Percentiles rank a stretch among this genome's conserved stretches.
Conservation (phyloP, 805 yeast genomes). For the Naumovozyma baii region DNA sequence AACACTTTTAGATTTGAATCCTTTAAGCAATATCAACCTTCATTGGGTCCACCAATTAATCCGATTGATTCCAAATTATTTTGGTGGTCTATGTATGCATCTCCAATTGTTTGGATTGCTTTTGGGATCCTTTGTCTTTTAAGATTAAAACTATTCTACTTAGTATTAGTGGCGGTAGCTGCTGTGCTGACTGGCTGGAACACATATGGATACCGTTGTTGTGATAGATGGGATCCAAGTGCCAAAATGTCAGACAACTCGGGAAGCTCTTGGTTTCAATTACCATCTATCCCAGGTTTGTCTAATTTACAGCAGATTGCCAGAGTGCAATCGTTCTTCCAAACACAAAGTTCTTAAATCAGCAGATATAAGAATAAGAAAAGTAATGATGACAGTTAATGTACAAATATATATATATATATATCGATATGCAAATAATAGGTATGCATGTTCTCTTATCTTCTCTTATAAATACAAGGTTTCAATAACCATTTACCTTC, state of each 20-base stretch:
- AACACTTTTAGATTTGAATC: conserved; percentile 28
- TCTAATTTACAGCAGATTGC: conserved; percentile 19
- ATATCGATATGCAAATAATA: neutral
- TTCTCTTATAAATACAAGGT: conserved; percentile 91
- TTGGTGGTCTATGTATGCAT: conserved; percentile 68
- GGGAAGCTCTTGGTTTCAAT: conserved; percentile 21
- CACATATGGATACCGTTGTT: conserved; percentile 80
- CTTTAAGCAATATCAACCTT: conserved; percentile 31
- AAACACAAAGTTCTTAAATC: conserved; percentile 1
- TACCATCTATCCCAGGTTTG: conserved; percentile 23
- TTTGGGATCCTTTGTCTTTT: conserved; percentile 71
- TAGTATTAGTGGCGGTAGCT: conserved; percentile 57
- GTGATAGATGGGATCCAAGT: conserved; percentile 71
- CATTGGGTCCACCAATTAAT: conserved; percentile 43
- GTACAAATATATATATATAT: neutral
- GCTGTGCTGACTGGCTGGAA: conserved; percentile 67
- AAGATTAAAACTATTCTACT: conserved; percentile 62
- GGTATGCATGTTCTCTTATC: conserved; percentile 32
- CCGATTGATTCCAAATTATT: conserved; percentile 87
- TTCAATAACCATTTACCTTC: conserved; percentile 87
- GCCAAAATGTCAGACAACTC: conserved; percentile 8
- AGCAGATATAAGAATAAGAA: neutral
- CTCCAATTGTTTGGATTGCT: conserved; percentile 68
- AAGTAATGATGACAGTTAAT: neutral
- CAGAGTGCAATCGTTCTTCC: conserved; percentile 24